Percentiles rank a stretch among this genome's conserved stretches.
Evolutionary conservation across 2,329 filamentous ascomycete genomes (phyloP).

Genomic region (Colletotrichum magnum): DNA sequence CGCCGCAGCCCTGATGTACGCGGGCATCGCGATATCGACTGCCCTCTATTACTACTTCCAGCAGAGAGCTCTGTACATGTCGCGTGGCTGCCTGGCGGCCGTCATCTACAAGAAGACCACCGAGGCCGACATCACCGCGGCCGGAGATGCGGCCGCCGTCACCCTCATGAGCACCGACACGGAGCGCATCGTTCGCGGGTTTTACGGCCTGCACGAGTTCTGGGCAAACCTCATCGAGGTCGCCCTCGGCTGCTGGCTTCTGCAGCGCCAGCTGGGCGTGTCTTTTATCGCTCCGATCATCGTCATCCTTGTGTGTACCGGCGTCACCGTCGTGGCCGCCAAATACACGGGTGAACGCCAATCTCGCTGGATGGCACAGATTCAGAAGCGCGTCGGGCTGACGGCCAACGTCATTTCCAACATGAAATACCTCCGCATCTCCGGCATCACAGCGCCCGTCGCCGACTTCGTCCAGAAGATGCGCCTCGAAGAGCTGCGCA

Average conservation of each 20-base stretch:
- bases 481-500: conserved; percentile 44
- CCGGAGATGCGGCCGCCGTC: conserved; percentile 50
- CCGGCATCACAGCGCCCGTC: conserved; percentile 48
- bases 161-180: conserved; percentile 57
- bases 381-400: conserved; percentile 47
- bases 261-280: conserved; percentile 49
- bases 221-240: conserved; percentile 53
- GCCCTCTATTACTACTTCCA: conserved; percentile 52
- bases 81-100: conserved; percentile 47
- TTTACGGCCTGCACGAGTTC: conserved; percentile 50
- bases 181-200: conserved; percentile 51
- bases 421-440: conserved; percentile 49
- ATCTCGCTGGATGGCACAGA: conserved; percentile 48
- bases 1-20: conserved; percentile 49
- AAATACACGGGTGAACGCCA: conserved; percentile 44
- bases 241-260: conserved; percentile 50
- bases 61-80: conserved; percentile 48
- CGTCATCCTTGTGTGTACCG: conserved; percentile 45
- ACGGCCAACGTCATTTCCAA: conserved; percentile 44
- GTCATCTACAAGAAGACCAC: conserved; percentile 52
- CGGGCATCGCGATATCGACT: conserved; percentile 51
- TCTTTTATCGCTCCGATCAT: conserved; percentile 51
- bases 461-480: conserved; percentile 43
- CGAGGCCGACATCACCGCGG: conserved; percentile 42
- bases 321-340: conserved; percentile 39